Percentiles rank a stretch among this genome's conserved stretches.
phyloP scores from a whole-genome alignment of 768 basidiomycete genomes.

The Phaeotremella fagi region DNA sequence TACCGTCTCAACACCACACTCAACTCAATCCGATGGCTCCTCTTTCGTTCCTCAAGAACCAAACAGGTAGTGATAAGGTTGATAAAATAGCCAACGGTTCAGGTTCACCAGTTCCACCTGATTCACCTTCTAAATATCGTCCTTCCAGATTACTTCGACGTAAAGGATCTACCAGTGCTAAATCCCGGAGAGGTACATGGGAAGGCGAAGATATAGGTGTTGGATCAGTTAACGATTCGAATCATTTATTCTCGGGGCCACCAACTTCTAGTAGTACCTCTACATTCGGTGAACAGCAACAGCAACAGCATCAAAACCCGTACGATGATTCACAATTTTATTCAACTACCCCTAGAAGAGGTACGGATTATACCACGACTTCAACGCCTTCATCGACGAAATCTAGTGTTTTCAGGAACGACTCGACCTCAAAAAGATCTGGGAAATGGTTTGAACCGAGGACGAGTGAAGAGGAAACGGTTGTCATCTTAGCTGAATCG shows the following conservation, averaged over 20 bases:
- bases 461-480: neutral
- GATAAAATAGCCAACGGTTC: neutral
- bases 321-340: neutral
- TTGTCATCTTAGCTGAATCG: neutral
- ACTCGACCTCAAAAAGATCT: constrained; percentile 6
- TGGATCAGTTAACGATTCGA: neutral
- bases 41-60: constrained; percentile 12
- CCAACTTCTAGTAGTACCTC: constrained; percentile 1
- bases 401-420: neutral
- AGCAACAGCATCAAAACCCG: neutral
- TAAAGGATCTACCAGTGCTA: constrained; percentile 14
- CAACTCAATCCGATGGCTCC: constrained; percentile 16
- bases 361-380: no score
- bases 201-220: neutral
- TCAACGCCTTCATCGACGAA: no score
- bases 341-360: no score
- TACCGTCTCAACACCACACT: no score
- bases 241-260: neutral
- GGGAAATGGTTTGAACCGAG: constrained; percentile 4
- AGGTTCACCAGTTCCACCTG: neutral
- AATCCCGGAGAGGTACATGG: neutral
- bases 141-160: constrained; percentile 22
- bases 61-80: neutral
- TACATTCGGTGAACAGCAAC: neutral
- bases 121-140: constrained; percentile 13